phyloP scores from a whole-genome alignment of 225 moss, liverwort and hornwort genomes.

The Sphagnum contortum region DNA sequence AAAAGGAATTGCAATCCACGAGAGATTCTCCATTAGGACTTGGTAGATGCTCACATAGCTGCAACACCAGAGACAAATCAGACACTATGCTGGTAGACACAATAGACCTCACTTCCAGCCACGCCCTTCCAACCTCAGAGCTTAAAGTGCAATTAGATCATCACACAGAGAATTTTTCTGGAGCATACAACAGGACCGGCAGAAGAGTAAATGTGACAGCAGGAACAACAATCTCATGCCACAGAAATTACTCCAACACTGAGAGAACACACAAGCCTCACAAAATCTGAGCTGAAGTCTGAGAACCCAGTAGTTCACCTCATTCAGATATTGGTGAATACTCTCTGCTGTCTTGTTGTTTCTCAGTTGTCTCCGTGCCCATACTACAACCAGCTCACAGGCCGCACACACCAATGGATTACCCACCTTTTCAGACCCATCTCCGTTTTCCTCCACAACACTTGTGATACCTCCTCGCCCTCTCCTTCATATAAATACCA shows the following conservation, averaged over 20 bases:
- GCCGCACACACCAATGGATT: conserved; percentile 43
- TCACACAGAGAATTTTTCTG: no score
- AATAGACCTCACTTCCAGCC: no score
- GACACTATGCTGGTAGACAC: no score
- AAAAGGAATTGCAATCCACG: conserved; percentile 33
- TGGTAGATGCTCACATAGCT: conserved; percentile 46
- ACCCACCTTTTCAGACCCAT: conserved; percentile 7
- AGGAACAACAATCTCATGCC: no score
- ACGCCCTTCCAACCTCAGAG: no score
- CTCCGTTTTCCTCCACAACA: conserved; percentile 53
- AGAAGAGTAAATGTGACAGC: no score
- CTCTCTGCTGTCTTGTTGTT: conserved; percentile 60
- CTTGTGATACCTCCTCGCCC: conserved; percentile 47
- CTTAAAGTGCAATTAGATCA: no score
- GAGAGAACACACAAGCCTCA: no score
- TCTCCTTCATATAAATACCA: conserved; percentile 7
- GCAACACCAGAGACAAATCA: not conserved
- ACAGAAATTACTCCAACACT: no score
- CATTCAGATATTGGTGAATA: conserved; percentile 49
- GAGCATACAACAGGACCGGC: no score
- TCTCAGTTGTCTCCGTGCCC: conserved; percentile 77
- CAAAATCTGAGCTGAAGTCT: no score
- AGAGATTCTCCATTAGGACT: conserved; percentile 53
- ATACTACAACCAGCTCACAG: conserved; percentile 93
- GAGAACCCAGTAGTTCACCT: conserved; percentile 18